phyloP scores from a whole-genome alignment of 2,329 filamentous ascomycete species.

The Orbilia oligospora region DNA sequence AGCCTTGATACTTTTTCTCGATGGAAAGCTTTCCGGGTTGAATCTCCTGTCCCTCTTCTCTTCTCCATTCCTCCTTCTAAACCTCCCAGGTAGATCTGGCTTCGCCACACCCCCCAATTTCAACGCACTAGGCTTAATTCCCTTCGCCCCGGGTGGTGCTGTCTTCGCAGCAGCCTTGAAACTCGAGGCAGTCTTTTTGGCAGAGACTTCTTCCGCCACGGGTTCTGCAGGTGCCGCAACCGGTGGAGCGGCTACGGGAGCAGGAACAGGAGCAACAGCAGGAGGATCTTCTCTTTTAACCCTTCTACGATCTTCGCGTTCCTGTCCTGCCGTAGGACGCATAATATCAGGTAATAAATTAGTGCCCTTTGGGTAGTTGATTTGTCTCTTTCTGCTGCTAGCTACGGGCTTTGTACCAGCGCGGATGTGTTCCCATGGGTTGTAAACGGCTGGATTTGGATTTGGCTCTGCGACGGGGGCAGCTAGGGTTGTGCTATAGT shows the following conservation, averaged over 20 bases:
- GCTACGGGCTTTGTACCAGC: no score
- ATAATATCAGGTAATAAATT: neutral
- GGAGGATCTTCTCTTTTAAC: neutral
- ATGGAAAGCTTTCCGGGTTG: neutral
- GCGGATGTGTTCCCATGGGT: neutral
- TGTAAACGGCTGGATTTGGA: neutral
- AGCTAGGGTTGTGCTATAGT: neutral
- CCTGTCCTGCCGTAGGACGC: neutral
- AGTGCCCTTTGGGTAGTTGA: neutral
- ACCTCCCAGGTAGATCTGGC: neutral
- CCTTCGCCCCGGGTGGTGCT: neutral
- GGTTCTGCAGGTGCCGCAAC: neutral
- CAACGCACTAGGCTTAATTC: neutral
- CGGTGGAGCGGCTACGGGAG: neutral
- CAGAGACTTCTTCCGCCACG: no score
- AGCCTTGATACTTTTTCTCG: neutral
- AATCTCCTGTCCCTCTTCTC: slow-evolving; percentile 3
- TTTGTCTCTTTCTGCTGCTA: neutral
- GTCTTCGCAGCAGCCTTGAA: no score
- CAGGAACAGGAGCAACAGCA: neutral
- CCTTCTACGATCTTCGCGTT: neutral
- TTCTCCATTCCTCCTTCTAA: neutral
- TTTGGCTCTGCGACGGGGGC: neutral
- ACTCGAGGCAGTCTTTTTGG: no score
- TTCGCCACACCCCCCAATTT: neutral